Percentiles rank a stretch among this genome's conserved stretches.
Conservation (phyloP, 2,329 filamentous ascomycete genomes). For the Xylaria sp. region DNA sequence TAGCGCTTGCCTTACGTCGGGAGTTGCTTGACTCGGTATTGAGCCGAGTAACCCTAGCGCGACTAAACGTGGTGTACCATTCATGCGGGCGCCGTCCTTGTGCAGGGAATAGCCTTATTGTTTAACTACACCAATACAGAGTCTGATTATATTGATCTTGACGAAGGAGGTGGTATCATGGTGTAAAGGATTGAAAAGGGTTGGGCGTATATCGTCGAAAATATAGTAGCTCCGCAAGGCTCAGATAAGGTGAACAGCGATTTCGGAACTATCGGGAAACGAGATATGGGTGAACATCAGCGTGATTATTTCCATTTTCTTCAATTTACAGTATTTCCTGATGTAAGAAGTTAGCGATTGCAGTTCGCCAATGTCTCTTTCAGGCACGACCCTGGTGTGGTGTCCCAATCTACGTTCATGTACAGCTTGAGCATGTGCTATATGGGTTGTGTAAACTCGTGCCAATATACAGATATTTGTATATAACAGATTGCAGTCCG, state of each 20-base stretch:
- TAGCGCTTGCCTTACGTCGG: neutral
- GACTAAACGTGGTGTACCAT: neutral
- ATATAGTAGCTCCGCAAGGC: neutral
- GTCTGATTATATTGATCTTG: neutral
- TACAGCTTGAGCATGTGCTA: neutral
- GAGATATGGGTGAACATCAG: neutral
- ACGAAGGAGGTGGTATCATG: neutral
- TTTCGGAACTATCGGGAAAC: conserved; percentile 3
- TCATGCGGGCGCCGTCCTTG: neutral
- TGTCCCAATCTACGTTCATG: neutral
- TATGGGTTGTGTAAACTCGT: neutral
- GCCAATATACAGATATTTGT: neutral
- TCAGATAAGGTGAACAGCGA: neutral
- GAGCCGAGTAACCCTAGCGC: neutral
- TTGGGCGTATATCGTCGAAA: neutral
- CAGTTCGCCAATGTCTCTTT: neutral
- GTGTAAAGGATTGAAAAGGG: neutral
- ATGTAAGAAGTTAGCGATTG: neutral
- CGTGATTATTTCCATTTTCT: conserved; percentile 5
- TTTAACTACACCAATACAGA: neutral
- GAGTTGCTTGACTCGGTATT: neutral
- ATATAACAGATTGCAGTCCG: neutral
- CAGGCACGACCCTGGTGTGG: neutral
- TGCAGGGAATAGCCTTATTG: neutral
- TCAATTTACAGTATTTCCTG: neutral